Base-by-base conservation (phyloP, 805 yeast species). In the Candida vaughaniae region DNA sequence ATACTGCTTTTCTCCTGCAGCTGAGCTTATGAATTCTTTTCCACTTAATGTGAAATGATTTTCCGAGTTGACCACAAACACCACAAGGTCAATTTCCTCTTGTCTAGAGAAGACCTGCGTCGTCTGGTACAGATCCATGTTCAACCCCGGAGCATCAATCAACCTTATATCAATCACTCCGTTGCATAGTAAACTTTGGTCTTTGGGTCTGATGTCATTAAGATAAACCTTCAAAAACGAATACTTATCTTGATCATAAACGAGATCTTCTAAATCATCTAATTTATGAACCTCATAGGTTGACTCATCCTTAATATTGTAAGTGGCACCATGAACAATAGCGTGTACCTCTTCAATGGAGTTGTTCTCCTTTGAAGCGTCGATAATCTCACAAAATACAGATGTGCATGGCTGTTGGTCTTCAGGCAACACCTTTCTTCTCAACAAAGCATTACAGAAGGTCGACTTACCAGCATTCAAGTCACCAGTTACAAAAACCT, bases 401-500 rank as follows among this genome's bases (percentile, higher is more conserved):
- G 86, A 82, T 0, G 99, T 93, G 52, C 97, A 89, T 2, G 99
- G 99, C 56, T 93, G 95, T 54, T 93, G 99, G 60, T 93, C 99
- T 53, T 85, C 95, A 0, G 99, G 99, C 32, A 93, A 63, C 3
- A 93, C 62, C 33, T 78, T 76, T 35, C 93, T 73, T 47, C 90
- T 71, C 41, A 93, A 64, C 27, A 93, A 66, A 1, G 96, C 91
- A 55, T 93, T 93, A 61, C 99, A 93, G 51, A 93, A 88, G 1
- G 96, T 85, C 1, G 97, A 88, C 55, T 93, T 93, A 3, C 99
- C 99, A 0, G 99, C 85, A 56, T 93, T 93, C 47, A 93, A 73
- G 58, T 93, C 99, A 35, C 99, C 99, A 2, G 99, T 95, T 25
- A 93, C 90, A 43, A 93, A 80, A 1, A 93, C 97, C 51, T 91